A percentile compares a stretch with the other conserved stretches of the same genome.
These are phyloP conservation scores for Ophiostoma piceae DNA, from an alignment of 2,329 filamentous ascomycete species.

Conservation along the genomic window DNA sequence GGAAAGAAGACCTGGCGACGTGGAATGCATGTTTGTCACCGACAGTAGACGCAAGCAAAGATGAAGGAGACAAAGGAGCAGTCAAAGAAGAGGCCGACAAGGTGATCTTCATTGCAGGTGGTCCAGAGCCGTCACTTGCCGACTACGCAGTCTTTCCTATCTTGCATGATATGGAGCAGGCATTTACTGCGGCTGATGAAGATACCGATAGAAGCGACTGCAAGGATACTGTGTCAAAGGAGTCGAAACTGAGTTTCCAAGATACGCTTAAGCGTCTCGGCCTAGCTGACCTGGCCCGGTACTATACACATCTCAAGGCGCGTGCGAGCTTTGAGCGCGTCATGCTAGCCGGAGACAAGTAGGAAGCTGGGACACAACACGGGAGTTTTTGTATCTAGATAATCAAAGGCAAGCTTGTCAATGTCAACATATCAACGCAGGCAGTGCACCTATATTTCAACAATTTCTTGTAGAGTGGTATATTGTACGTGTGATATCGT, in stretches of 20 bases:
- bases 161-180: conserved; percentile 42
- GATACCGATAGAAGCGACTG: conserved; percentile 23
- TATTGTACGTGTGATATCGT: not conserved
- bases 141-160: conserved; percentile 57
- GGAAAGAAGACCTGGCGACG: conserved; percentile 35
- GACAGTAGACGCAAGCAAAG: not conserved
- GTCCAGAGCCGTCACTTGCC: conserved; percentile 38
- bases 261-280: conserved; percentile 26
- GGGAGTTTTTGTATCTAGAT: not conserved
- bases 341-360: not conserved
- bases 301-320: conserved; percentile 33
- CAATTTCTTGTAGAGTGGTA: not conserved
- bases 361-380: not conserved
- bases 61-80: not conserved
- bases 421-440: not conserved
- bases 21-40: conserved; percentile 39
- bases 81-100: not conserved
- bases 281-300: conserved; percentile 34
- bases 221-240: not conserved
- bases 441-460: not conserved
- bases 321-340: conserved; percentile 15
- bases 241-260: conserved; percentile 29
- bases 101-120: conserved; percentile 42
- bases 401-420: not conserved
- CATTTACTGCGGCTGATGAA: conserved; percentile 29